A percentile compares a stretch with the other conserved stretches of the same genome.
These are phyloP conservation scores for Leccinum truebloodii DNA, from an alignment of 768 basidiomycete species.

Conservation along the genomic window DNA sequence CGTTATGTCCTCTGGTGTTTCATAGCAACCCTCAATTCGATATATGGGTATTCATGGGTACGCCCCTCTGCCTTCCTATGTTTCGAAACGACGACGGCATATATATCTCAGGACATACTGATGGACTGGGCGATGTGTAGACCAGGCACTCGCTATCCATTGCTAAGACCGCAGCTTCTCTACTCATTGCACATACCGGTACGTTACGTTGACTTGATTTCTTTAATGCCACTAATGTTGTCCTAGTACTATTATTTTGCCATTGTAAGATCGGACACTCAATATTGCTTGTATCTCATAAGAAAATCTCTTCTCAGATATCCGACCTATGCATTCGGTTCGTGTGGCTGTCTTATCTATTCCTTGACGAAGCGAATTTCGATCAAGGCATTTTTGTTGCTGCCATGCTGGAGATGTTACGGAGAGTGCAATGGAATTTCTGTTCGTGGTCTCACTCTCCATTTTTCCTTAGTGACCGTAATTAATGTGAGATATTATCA, in stretches of 20 bases:
- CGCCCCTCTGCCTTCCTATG: slow-evolving; percentile 20
- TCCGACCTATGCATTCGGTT: slow-evolving; percentile 78
- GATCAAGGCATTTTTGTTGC: slow-evolving; percentile 65
- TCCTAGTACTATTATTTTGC: slow-evolving; percentile 75
- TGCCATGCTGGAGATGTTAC: slow-evolving; percentile 71
- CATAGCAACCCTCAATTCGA: slow-evolving; percentile 57
- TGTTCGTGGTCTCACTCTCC: slow-evolving; percentile 46
- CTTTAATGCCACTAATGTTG: slow-evolving; percentile 1
- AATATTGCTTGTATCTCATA: background rate
- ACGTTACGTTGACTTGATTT: slow-evolving; percentile 16
- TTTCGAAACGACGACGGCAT: background rate
- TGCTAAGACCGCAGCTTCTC: slow-evolving; percentile 74
- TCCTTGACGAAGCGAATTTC: slow-evolving; percentile 45
- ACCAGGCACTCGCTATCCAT: slow-evolving; percentile 51
- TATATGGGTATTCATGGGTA: slow-evolving; percentile 83
- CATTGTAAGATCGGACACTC: slow-evolving; percentile 47
- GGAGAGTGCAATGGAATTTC: slow-evolving; percentile 92
- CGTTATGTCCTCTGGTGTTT: slow-evolving; percentile 72
- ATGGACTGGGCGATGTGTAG: slow-evolving; percentile 92
- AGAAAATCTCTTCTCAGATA: slow-evolving; percentile 43
- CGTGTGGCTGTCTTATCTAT: slow-evolving; percentile 80
- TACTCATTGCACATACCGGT: slow-evolving; percentile 68
- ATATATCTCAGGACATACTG: slow-evolving; percentile 62
- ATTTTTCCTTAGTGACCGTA: background rate
- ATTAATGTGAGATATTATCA: slow-evolving; percentile 35